These are phyloP conservation scores for Myxozyma melibiosi DNA, from an alignment of 805 yeast species.

Conservation along the genomic window DNA sequence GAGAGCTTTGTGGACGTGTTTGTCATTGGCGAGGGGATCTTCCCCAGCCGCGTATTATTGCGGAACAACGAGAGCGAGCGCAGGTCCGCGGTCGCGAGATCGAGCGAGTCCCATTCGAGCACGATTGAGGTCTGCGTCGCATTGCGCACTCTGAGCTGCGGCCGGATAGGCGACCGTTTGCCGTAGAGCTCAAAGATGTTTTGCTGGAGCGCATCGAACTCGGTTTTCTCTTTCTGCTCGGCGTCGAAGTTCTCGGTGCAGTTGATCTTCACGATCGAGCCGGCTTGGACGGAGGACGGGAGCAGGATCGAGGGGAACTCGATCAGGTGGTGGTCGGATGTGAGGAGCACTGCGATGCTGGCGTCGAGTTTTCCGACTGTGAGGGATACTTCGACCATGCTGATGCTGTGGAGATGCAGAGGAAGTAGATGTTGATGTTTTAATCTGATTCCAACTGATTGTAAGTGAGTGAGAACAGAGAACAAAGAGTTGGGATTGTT, in stretches of 20 bases:
- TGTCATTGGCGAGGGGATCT: slow-evolving; percentile 78
- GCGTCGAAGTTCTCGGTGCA: slow-evolving; percentile 76
- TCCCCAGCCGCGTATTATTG: slow-evolving; percentile 66
- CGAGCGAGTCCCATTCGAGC: slow-evolving; percentile 87
- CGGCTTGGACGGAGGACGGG: slow-evolving; percentile 89
- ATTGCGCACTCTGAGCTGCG: slow-evolving; percentile 68
- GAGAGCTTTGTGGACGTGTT: slow-evolving; percentile 84
- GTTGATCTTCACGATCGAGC: slow-evolving; percentile 82
- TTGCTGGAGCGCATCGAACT: slow-evolving; percentile 69
- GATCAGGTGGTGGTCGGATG: slow-evolving; percentile 89
- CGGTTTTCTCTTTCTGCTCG: slow-evolving; percentile 60
- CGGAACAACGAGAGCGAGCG: slow-evolving; percentile 77
- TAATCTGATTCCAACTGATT: background rate
- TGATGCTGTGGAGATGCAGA: background rate
- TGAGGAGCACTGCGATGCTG: slow-evolving; percentile 84
- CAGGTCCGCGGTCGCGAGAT: slow-evolving; percentile 78
- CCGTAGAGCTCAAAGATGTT: slow-evolving; percentile 76
- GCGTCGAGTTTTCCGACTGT: slow-evolving; percentile 97
- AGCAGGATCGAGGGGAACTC: slow-evolving; percentile 94
- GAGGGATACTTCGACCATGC: slow-evolving; percentile 42
- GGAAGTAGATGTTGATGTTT: background rate
- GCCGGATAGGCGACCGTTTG: slow-evolving; percentile 66
- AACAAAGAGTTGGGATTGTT: background rate
- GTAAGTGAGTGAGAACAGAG: background rate
- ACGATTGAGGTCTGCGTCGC: slow-evolving; percentile 94